Conservation (phyloP, 306 rosid genomes). For the Arachis stenosperma region DNA sequence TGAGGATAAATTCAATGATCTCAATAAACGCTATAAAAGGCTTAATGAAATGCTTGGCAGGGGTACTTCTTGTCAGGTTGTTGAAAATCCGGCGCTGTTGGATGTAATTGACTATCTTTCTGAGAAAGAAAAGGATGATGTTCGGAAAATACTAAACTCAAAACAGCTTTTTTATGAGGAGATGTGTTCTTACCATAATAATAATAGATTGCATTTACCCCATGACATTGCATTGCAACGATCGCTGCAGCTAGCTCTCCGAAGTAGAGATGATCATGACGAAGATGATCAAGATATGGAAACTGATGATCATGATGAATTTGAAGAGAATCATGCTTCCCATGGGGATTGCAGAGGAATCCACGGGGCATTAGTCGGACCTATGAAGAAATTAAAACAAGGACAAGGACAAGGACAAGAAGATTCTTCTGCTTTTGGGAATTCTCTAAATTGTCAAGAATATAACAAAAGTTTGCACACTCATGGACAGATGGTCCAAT, state of each 20-base stretch:
- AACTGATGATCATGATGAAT: slow-evolving; percentile 67
- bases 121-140: slow-evolving; percentile 86
- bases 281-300: slow-evolving; percentile 75
- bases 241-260: slow-evolving; percentile 77
- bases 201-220: slow-evolving; percentile 86
- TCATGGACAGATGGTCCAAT: slow-evolving; percentile 44
- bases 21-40: slow-evolving; percentile 84
- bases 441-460: slow-evolving; percentile 56
- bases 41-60: slow-evolving; percentile 91
- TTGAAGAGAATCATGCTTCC: slow-evolving; percentile 66
- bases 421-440: slow-evolving; percentile 48
- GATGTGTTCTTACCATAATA: slow-evolving; percentile 93
- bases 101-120: slow-evolving; percentile 69
- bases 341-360: slow-evolving; percentile 57
- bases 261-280: slow-evolving; percentile 70
- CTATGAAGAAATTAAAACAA: slow-evolving; percentile 61
- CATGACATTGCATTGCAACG: slow-evolving; percentile 85
- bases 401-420: slow-evolving; percentile 56
- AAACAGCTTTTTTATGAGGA: slow-evolving; percentile 90
- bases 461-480: slow-evolving; percentile 53
- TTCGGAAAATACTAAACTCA: slow-evolving; percentile 79
- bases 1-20: slow-evolving; percentile 96
- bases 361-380: slow-evolving; percentile 46
- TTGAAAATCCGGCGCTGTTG: slow-evolving; percentile 79
- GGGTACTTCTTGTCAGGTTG: slow-evolving; percentile 91